phyloP scores from a whole-genome alignment of 139 green algal species.

The Tetratostichococcus sp. region DNA sequence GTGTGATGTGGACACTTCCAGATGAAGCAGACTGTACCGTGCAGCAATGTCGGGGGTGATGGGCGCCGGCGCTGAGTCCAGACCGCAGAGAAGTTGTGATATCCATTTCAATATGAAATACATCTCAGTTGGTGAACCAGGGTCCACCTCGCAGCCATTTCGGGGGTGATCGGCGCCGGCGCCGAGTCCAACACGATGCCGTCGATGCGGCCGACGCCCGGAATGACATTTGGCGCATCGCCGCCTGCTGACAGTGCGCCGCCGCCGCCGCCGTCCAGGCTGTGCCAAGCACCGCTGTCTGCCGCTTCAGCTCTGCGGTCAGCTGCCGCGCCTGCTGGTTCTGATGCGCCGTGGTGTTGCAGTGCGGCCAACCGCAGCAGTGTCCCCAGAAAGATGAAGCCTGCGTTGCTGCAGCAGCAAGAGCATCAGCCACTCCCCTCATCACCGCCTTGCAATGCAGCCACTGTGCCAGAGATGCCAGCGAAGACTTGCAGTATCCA shows the following conservation, averaged over 20 bases:
- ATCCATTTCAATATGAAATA: too few relatives aligned
- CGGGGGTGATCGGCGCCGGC: too few relatives aligned
- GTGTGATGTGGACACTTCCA: neutral
- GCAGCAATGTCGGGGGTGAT: conserved; percentile 25
- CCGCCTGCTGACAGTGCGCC: too few relatives aligned
- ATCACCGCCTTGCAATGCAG: too few relatives aligned
- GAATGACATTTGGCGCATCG: too few relatives aligned
- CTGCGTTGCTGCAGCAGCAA: conserved; percentile 32
- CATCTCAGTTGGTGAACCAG: too few relatives aligned
- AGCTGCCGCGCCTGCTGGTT: neutral
- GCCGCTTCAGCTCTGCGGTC: too few relatives aligned
- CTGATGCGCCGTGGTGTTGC: neutral
- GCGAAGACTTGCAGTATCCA: too few relatives aligned
- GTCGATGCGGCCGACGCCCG: neutral
- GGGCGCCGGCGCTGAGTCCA: conserved; percentile 28
- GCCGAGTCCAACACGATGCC: conserved; percentile 44
- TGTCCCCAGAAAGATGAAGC: conserved; percentile 40
- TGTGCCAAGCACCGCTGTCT: too few relatives aligned
- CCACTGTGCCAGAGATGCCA: too few relatives aligned
- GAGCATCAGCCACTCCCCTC: neutral
- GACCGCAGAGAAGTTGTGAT: too few relatives aligned
- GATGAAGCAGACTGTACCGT: neutral
- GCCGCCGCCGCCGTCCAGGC: neutral
- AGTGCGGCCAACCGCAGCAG: conserved; percentile 28
- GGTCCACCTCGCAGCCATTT: too few relatives aligned